Evolutionary conservation across 768 basidiomycete species (phyloP).

Genomic region (Crassisporium funariophilum): DNA sequence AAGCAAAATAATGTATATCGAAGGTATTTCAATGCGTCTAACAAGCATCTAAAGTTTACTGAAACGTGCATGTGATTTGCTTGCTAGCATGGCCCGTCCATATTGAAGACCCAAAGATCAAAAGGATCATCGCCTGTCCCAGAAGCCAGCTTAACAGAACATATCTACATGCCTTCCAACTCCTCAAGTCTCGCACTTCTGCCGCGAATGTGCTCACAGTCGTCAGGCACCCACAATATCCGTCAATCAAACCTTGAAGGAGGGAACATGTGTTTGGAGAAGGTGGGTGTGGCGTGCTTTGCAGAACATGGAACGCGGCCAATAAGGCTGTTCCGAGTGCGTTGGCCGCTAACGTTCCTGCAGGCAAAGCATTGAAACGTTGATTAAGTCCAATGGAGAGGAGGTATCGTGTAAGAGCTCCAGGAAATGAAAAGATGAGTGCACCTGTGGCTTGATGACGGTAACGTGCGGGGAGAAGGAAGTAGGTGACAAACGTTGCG

Average conservation of each 20-base stretch:
- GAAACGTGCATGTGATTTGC: conserved; percentile 52
- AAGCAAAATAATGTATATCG: too few relatives aligned
- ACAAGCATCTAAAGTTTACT: conserved; percentile 10
- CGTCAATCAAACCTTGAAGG: conserved; percentile 83
- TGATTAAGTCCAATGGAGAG: conserved; percentile 76
- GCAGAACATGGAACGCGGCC: conserved; percentile 70
- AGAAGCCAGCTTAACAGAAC: conserved; percentile 64
- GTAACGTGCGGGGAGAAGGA: conserved; percentile 64
- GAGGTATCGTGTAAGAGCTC: conserved; percentile 80
- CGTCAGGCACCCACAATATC: conserved; percentile 93
- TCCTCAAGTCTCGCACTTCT: conserved; percentile 64
- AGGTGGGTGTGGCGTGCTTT: conserved; percentile 48
- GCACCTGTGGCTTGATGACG: conserved; percentile 85
- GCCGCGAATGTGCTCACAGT: conserved; percentile 93
- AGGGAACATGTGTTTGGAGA: conserved; percentile 65
- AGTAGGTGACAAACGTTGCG: conserved; percentile 78
- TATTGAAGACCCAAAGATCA: conserved; percentile 71
- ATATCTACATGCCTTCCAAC: conserved; percentile 68
- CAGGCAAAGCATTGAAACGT: conserved; percentile 59
- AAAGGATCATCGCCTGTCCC: conserved; percentile 70
- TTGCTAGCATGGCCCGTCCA: conserved; percentile 47
- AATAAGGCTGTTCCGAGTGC: conserved; percentile 81
- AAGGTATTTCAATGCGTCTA: too few relatives aligned
- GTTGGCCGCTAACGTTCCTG: conserved; percentile 82
- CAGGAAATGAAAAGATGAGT: conserved; percentile 87